Conservation (phyloP, 176 grass and related monocot species). For the maize (Zea mays) region DNA sequence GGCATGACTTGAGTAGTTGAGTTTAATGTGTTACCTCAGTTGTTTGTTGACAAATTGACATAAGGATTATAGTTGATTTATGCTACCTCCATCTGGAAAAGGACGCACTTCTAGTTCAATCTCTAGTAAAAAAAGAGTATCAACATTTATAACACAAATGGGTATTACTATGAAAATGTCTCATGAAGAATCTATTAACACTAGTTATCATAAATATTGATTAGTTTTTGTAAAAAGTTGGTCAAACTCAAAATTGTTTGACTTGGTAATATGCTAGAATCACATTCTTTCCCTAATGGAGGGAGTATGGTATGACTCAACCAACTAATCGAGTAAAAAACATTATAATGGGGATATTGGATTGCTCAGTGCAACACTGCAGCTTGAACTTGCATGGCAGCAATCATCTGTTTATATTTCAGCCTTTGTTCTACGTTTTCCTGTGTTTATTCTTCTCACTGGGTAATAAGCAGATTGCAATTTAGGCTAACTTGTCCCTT, state of each 20-base stretch:
- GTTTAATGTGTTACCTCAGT: neutral
- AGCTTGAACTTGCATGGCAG: neutral
- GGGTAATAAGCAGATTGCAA: neutral
- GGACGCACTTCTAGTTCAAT: neutral
- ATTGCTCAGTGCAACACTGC: neutral
- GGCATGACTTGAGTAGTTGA: neutral
- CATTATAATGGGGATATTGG: neutral
- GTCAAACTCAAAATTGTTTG: neutral
- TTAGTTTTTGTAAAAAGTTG: neutral
- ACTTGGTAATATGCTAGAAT: neutral
- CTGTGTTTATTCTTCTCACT: neutral
- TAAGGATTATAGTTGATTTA: neutral
- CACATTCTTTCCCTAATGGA: neutral
- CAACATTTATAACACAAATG: neutral
- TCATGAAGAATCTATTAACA: neutral
- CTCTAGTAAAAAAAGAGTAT: neutral
- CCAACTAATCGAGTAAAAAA: neutral
- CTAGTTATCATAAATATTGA: neutral
- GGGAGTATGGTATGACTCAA: neutral
- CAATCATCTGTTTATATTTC: slow-evolving; percentile 8
- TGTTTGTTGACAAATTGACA: neutral
- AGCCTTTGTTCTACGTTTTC: neutral
- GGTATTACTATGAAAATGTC: neutral
- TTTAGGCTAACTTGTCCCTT: neutral
- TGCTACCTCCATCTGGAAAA: neutral